These are phyloP conservation scores for Nemophila menziesii DNA, from an alignment of 257 asterid genomes.

Conservation along the genomic window DNA sequence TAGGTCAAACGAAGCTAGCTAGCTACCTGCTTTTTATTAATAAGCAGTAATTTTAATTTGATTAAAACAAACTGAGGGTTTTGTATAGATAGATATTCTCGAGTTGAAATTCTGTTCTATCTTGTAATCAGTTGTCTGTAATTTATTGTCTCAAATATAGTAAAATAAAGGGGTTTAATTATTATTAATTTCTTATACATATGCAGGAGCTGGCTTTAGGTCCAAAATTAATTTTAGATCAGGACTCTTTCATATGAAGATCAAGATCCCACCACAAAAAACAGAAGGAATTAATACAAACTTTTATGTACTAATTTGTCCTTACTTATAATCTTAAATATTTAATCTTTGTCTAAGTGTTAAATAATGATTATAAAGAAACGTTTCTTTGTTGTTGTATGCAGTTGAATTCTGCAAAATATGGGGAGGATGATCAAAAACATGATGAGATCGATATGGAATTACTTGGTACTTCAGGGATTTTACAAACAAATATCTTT, in stretches of 20 bases:
- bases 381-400: too few species aligned
- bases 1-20: too few species aligned
- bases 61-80: too few species aligned
- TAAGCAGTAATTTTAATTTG: background rate
- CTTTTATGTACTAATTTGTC: slow-evolving; percentile 35
- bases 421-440: background rate
- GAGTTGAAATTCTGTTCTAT: too few species aligned
- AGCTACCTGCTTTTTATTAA: too few species aligned
- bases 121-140: too few species aligned
- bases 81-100: too few species aligned
- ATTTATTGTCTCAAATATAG: too few species aligned
- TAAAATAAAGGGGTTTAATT: too few species aligned
- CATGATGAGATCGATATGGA: slow-evolving; percentile 51
- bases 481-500: slow-evolving; percentile 42
- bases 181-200: background rate
- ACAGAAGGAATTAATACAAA: slow-evolving; percentile 27
- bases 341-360: background rate
- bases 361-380: too few species aligned
- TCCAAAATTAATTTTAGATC: slow-evolving; percentile 32
- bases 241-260: slow-evolving; percentile 30
- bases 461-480: slow-evolving; percentile 30
- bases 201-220: slow-evolving; percentile 43
- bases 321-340: background rate
- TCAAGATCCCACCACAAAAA: too few species aligned
- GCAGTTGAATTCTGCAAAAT: slow-evolving; percentile 29